These are phyloP conservation scores for Spiraea crenata DNA, from an alignment of 331 rosid genomes.

Conservation along the genomic window DNA sequence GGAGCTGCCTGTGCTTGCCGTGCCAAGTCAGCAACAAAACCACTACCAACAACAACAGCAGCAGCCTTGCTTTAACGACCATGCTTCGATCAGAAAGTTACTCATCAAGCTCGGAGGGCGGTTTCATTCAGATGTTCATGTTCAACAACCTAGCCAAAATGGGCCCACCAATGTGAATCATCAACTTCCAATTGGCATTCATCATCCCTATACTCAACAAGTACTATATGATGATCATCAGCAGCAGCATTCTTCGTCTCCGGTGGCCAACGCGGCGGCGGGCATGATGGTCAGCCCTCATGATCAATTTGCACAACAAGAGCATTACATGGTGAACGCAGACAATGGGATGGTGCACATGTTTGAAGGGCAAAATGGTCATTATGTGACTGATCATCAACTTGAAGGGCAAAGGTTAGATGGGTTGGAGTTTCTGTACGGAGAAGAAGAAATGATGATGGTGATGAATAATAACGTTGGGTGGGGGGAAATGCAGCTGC, in stretches of 20 bases:
- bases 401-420: constrained; percentile 34
- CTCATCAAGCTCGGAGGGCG: constrained; percentile 69
- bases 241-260: constrained; percentile 29
- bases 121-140: constrained; percentile 38
- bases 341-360: constrained; percentile 10
- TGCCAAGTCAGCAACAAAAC: constrained; percentile 13
- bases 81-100: constrained; percentile 46
- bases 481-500: constrained; percentile 42
- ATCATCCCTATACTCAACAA: constrained; percentile 21
- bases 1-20: constrained; percentile 43
- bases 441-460: constrained; percentile 41
- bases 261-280: constrained; percentile 6
- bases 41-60: neutral
- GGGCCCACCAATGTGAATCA: constrained; percentile 8
- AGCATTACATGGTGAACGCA: constrained; percentile 17
- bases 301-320: constrained; percentile 30
- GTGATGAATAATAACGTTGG: constrained; percentile 11
- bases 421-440: constrained; percentile 54
- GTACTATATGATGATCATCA: neutral
- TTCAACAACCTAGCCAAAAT: constrained; percentile 31
- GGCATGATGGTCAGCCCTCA: constrained; percentile 11
- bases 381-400: constrained; percentile 16
- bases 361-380: constrained; percentile 43
- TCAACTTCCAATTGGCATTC: constrained; percentile 33
- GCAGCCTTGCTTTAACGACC: constrained; percentile 48